phyloP scores from a whole-genome alignment of 1,284 basidiomycete species.

The Pyrrhoderma lamaoense region DNA sequence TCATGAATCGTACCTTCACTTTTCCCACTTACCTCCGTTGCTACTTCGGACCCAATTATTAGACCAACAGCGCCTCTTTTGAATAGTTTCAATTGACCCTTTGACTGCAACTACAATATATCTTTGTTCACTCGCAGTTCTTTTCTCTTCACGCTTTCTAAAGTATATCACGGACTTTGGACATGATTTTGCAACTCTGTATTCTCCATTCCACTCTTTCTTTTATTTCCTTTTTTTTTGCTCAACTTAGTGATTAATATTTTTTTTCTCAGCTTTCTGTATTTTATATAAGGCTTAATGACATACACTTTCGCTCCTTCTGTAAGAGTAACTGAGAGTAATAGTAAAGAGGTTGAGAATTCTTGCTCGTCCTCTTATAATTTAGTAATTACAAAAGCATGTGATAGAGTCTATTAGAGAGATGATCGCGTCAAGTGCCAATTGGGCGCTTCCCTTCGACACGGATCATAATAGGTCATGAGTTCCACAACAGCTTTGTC shows the following conservation, averaged over 20 bases:
- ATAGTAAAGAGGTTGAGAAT: neutral
- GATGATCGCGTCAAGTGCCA: neutral
- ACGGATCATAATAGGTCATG: constrained; percentile 3
- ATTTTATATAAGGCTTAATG: neutral
- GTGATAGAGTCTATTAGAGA: neutral
- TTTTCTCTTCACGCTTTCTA: no score
- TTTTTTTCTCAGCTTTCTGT: neutral
- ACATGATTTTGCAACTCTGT: no score
- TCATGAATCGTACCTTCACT: no score
- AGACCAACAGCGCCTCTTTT: neutral
- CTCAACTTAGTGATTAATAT: neutral
- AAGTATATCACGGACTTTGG: no score
- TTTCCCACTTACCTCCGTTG: neutral
- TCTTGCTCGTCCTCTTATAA: no score
- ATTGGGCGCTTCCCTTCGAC: neutral
- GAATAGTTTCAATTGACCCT: neutral
- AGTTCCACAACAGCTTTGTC: no score
- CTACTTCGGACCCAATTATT: neutral
- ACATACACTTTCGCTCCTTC: neutral
- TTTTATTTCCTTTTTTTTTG: neutral
- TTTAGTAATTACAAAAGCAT: no score
- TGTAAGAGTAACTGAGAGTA: neutral
- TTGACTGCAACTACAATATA: neutral
- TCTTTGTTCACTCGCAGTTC: neutral
- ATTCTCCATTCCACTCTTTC: neutral